Evolutionary conservation across 164 flowering plant genomes (phyloP), one percentile per base, ranked within the genome.

Genomic region (Vitis rupestris): DNA sequence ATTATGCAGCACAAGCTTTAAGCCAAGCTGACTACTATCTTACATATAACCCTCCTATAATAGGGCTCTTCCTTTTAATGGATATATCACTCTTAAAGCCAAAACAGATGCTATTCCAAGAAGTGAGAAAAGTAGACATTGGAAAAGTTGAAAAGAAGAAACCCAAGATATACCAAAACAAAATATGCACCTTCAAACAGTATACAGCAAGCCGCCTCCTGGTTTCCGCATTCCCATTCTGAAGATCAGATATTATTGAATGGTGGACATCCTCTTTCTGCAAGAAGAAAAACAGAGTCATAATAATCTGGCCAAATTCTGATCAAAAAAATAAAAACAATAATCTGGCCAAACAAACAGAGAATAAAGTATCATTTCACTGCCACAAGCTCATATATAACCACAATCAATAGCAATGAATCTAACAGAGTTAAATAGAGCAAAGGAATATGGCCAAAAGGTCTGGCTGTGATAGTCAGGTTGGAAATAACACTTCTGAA

Each of bases 181-280:
- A 73, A 61, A 61, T 47, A 56, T 60, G 54, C 61, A 95, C 99
- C 98, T 95, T 96, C 72, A 96, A 79, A 85, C 99, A 96, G 72
- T 96, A 96, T 5, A 96, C 99, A 87, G 99, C 99, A 76, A 96
- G 90, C 15, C 98, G 94, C 81, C 97, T 84, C 85, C 99, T 87
- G 23, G 99, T 95, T 81, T 96, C 99, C n/a, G 99, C 80, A 78
- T 90, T 91, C 16, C 99, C 99, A 85, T 96, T 96, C 80, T 96
- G 99, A 74, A 96, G 93, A 79, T 93, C 99, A 56, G 98, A 86
- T 82, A 96, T 96, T 54, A 96, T 96, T 75, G 99, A 96, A 79
- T 89, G 97, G 80, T 96, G 99, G 47, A 96, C 97, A 85, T 93
- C 98, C 83, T 96, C 99, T 84, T 96, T 93, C 99, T 96, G 94